Evolutionary conservation across 176 grass and related monocot species (phyloP).

Genomic region (Musa troglodytarum): DNA sequence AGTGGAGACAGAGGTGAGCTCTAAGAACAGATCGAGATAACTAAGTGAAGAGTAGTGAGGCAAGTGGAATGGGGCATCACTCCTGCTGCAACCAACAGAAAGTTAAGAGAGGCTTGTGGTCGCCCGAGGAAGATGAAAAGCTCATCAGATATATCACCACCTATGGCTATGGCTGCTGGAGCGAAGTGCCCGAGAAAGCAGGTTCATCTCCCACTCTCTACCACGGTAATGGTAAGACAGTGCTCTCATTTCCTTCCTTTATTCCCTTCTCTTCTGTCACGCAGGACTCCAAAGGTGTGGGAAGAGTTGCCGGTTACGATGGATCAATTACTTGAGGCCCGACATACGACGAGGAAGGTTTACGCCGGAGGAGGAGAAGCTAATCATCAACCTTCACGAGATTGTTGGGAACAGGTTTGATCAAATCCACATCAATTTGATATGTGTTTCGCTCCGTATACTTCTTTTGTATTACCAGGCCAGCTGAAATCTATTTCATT

Average conservation of each 20-base stretch:
- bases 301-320: constrained; percentile 90
- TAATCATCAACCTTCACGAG: constrained; percentile 91
- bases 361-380: constrained; percentile 90
- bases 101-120: constrained; percentile 97
- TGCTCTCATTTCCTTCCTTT: neutral
- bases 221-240: neutral
- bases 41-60: constrained; percentile 2
- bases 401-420: constrained; percentile 94
- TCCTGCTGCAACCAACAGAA: constrained; percentile 99
- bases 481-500: neutral
- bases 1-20: constrained; percentile 21
- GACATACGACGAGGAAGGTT: constrained; percentile 89
- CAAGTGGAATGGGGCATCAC: constrained; percentile 73
- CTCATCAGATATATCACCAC: constrained; percentile 96
- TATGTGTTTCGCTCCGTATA: constrained; percentile 9
- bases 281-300: constrained; percentile 81
- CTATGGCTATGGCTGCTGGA: constrained; percentile 98
- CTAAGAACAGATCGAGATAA: constrained; percentile 31
- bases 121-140: constrained; percentile 98
- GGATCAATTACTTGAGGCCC: constrained; percentile 97
- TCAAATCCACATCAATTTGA: neutral
- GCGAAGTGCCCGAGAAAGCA: constrained; percentile 96
- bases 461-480: neutral
- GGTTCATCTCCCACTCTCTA: constrained; percentile 26
- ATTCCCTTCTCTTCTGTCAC: constrained; percentile 19